Conservation (phyloP, 148 eudicot species). For the Heliamphora exappendiculata region DNA sequence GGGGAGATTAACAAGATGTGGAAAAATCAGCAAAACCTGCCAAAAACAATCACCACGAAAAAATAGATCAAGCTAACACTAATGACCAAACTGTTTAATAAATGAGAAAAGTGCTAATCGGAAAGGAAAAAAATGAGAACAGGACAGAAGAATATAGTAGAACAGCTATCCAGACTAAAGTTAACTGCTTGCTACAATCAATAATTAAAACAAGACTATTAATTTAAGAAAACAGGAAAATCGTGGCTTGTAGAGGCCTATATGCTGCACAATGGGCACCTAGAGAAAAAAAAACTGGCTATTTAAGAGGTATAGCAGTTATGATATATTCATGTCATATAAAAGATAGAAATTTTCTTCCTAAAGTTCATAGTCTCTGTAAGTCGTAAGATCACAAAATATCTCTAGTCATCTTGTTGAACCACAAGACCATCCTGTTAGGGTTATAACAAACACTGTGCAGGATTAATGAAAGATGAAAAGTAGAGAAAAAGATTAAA, state of each 20-base stretch:
- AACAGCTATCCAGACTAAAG: not conserved
- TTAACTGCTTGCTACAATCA: not conserved
- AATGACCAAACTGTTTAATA: not conserved
- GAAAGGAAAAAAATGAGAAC: not conserved
- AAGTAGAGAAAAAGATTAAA: too few relatives aligned
- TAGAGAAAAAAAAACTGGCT: not conserved
- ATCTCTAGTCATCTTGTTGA: too few relatives aligned
- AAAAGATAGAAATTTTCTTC: too few relatives aligned
- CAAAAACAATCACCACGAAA: not conserved
- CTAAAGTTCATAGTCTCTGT: too few relatives aligned
- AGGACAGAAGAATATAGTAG: not conserved
- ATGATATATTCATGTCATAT: not conserved
- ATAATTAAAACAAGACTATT: not conserved
- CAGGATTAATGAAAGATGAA: too few relatives aligned
- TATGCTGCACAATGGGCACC: not conserved
- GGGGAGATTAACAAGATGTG: constrained; percentile 70
- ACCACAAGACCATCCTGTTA: too few relatives aligned
- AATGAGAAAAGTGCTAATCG: not conserved
- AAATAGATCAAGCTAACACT: not conserved
- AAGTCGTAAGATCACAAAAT: too few relatives aligned
- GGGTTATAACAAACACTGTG: too few relatives aligned
- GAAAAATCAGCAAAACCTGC: constrained; percentile 63
- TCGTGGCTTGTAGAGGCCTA: not conserved
- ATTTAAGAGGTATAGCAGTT: not conserved
- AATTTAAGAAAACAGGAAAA: not conserved